phyloP scores from a whole-genome alignment of 768 basidiomycete species.

The Kwoniella europaea region DNA sequence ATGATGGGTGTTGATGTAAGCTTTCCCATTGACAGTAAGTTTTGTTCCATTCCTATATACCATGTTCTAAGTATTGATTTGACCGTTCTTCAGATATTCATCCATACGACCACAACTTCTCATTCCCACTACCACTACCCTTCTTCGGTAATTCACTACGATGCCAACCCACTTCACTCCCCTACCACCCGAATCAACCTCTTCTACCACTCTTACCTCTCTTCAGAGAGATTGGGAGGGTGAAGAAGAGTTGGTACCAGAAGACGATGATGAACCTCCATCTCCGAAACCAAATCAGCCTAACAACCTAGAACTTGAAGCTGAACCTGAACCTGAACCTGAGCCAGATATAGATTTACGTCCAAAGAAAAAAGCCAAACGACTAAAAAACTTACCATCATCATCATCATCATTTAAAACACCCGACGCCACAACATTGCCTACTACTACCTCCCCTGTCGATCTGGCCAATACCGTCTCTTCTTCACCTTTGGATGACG shows the following conservation, averaged over 20 bases:
- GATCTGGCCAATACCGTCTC: not conserved
- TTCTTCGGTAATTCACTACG: no score
- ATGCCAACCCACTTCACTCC: not conserved
- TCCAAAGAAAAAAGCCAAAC: slow-evolving; percentile 7
- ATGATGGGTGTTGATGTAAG: slow-evolving; percentile 2
- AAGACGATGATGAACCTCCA: slow-evolving; percentile 1
- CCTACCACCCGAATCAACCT: not conserved
- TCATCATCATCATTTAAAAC: not conserved
- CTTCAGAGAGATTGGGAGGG: not conserved
- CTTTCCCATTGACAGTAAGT: not conserved
- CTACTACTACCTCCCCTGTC: not conserved
- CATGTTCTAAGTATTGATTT: no score
- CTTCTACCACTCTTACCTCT: not conserved
- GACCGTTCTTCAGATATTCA: no score
- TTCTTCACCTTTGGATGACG: not conserved
- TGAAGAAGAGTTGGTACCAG: not conserved
- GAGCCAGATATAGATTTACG: not conserved
- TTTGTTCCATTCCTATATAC: not conserved
- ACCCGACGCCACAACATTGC: not conserved
- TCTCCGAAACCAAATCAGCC: not conserved
- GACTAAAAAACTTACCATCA: not conserved
- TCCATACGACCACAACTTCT: not conserved
- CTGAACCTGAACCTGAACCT: not conserved
- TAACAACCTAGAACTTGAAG: not conserved
- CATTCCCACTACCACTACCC: not conserved